Percentiles rank a stretch among this genome's conserved stretches.
phyloP scores from a whole-genome alignment of 345 rosid species.

The Eutrema heterophyllum region DNA sequence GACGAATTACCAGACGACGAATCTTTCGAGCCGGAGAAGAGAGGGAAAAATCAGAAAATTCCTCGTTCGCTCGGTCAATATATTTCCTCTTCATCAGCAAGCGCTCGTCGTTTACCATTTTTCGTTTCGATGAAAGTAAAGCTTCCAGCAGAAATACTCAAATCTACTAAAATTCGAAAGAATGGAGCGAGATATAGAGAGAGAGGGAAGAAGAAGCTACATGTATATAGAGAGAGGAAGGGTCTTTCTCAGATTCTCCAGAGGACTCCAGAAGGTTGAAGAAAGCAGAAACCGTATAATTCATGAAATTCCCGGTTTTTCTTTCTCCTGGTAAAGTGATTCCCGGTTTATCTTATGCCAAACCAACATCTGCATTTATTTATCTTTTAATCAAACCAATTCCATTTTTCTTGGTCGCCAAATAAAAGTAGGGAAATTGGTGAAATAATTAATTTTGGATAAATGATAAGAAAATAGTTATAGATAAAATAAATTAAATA shows the following conservation, averaged over 20 bases:
- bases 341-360: too few relatives aligned
- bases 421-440: too few relatives aligned
- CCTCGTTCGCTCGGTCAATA: conserved; percentile 57
- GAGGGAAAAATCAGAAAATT: conserved; percentile 74
- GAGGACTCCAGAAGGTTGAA: not conserved
- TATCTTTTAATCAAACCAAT: too few relatives aligned
- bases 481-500: too few relatives aligned
- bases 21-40: conserved; percentile 75
- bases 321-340: too few relatives aligned
- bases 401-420: too few relatives aligned
- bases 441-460: too few relatives aligned
- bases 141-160: not conserved
- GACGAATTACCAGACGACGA: conserved; percentile 63
- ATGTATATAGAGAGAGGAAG: not conserved
- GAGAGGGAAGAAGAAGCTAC: not conserved
- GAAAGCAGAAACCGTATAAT: not conserved
- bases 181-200: too few relatives aligned
- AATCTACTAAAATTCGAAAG: not conserved
- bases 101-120: not conserved
- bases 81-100: conserved; percentile 47
- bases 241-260: not conserved
- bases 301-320: not conserved
- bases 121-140: not conserved
- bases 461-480: too few relatives aligned
- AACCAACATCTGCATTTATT: too few relatives aligned